phyloP scores from a whole-genome alignment of 495 filamentous ascomycete genomes.

The Emericellopsis terricola region DNA sequence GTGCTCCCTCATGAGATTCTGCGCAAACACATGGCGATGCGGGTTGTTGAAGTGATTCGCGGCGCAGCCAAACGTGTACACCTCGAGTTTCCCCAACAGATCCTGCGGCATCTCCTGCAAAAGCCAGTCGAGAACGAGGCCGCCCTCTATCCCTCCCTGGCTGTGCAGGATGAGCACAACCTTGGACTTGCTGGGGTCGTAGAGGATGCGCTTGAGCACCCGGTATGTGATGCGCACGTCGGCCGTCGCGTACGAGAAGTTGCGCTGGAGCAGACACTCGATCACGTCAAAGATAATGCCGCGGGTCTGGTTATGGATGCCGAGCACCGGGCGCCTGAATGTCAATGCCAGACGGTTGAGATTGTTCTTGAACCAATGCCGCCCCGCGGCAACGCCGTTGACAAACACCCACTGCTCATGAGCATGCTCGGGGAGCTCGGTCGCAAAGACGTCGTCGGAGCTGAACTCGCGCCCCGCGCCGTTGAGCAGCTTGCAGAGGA shows the following conservation, averaged over 20 bases:
- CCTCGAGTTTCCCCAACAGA: slow-evolving; percentile 46
- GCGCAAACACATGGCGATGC: slow-evolving; percentile 17
- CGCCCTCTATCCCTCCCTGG: slow-evolving; percentile 56
- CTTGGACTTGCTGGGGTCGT: slow-evolving; percentile 35
- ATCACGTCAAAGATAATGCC: slow-evolving; percentile 60
- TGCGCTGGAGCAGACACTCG: slow-evolving; percentile 61
- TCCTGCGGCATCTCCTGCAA: slow-evolving; percentile 48
- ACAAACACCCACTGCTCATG: slow-evolving; percentile 60
- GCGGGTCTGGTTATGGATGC: slow-evolving; percentile 70
- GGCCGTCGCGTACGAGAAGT: slow-evolving; percentile 51
- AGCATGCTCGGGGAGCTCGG: slow-evolving; percentile 19
- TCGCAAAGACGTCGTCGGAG: slow-evolving; percentile 24
- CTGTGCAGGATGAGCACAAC: slow-evolving; percentile 56
- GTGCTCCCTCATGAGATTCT: slow-evolving; percentile 6
- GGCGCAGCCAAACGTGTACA: slow-evolving; percentile 63
- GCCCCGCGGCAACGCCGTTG: slow-evolving; percentile 50
- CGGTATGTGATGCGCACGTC: slow-evolving; percentile 41
- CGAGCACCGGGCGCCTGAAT: slow-evolving; percentile 55
- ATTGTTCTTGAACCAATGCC: slow-evolving; percentile 46
- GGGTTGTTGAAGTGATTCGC: slow-evolving; percentile 73
- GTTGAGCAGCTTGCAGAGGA: slow-evolving; percentile 32
- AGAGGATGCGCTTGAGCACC: slow-evolving; percentile 20
- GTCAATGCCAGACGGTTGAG: slow-evolving; percentile 53
- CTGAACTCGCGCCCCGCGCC: slow-evolving; percentile 20
- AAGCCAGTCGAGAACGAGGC: slow-evolving; percentile 52